Conservation (phyloP, 2,329 filamentous ascomycete species). For the Microdochium trichocladiopsis region DNA sequence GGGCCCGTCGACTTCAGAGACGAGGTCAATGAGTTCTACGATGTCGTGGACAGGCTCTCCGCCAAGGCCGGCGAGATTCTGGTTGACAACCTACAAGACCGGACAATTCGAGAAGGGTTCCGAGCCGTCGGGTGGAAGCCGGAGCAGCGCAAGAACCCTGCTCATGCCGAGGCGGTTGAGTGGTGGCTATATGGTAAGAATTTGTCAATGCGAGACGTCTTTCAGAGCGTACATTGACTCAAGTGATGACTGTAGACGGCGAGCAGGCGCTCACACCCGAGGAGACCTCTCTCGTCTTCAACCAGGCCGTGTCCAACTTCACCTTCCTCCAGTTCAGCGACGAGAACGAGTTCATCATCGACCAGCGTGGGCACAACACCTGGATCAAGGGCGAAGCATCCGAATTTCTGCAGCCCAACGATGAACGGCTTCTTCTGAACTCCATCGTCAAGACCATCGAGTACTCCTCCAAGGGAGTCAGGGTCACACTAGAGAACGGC, state of each 20-base stretch:
- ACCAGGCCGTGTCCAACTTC: constrained; percentile 48
- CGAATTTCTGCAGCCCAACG: constrained; percentile 48
- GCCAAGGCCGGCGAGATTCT: constrained; percentile 50
- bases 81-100: constrained; percentile 52
- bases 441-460: constrained; percentile 48
- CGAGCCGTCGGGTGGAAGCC: constrained; percentile 57
- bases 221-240: background rate
- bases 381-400: constrained; percentile 50
- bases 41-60: constrained; percentile 34
- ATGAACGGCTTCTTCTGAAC: constrained; percentile 49
- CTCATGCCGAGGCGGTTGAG: constrained; percentile 35
- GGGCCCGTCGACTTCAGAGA: constrained; percentile 43
- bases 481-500: constrained; percentile 43
- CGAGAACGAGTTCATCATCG: constrained; percentile 53
- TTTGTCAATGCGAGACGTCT: no score
- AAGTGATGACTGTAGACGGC: constrained; percentile 49
- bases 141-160: background rate
- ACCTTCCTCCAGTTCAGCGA: constrained; percentile 58
- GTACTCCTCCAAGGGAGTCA: constrained; percentile 45
- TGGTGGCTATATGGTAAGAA: constrained; percentile 36
- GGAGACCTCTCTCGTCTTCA: constrained; percentile 46
- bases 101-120: constrained; percentile 50
- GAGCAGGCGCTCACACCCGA: constrained; percentile 43
- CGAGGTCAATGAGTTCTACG: constrained; percentile 39
- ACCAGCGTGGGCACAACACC: constrained; percentile 53